Conservation (phyloP, 139 green algal species). For the Astrephomene gubernaculifera region DNA sequence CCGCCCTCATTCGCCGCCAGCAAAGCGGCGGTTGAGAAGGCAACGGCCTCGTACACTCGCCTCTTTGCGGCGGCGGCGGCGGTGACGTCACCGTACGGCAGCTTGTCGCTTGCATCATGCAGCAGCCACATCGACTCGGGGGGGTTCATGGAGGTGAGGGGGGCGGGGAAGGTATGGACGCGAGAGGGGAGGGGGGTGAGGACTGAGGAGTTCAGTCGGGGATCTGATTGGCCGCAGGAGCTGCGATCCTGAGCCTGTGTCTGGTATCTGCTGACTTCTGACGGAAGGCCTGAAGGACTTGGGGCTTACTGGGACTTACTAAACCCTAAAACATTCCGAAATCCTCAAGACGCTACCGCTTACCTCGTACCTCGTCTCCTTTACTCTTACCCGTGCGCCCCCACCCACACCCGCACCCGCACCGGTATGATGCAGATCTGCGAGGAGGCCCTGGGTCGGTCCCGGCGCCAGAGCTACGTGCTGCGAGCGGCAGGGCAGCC, state of each 20-base stretch:
- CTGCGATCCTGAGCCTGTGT: no score
- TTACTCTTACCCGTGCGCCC: background rate
- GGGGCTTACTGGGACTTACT: no score
- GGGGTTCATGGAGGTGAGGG: constrained; percentile 50
- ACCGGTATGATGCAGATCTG: constrained; percentile 43
- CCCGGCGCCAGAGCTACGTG: constrained; percentile 48
- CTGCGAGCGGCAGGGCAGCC: constrained; percentile 52
- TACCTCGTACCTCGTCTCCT: background rate
- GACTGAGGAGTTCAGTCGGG: no score
- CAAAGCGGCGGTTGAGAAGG: constrained; percentile 55
- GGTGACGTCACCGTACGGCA: constrained; percentile 50
- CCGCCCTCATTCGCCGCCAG: constrained; percentile 64
- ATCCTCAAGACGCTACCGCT: background rate
- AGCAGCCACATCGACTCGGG: constrained; percentile 56
- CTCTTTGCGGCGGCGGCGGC: constrained; percentile 47
- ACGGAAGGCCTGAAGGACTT: no score
- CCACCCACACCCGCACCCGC: background rate
- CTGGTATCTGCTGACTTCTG: no score
- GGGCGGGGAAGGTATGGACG: background rate
- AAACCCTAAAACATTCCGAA: background rate
- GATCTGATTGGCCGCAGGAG: no score
- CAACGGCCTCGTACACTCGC: constrained; percentile 50
- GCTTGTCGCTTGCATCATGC: constrained; percentile 64
- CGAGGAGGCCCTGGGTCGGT: constrained; percentile 32
- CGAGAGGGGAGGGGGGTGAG: constrained; percentile 22